phyloP scores from a whole-genome alignment of 176 grass and related monocot genomes.

The Carex cristatella region DNA sequence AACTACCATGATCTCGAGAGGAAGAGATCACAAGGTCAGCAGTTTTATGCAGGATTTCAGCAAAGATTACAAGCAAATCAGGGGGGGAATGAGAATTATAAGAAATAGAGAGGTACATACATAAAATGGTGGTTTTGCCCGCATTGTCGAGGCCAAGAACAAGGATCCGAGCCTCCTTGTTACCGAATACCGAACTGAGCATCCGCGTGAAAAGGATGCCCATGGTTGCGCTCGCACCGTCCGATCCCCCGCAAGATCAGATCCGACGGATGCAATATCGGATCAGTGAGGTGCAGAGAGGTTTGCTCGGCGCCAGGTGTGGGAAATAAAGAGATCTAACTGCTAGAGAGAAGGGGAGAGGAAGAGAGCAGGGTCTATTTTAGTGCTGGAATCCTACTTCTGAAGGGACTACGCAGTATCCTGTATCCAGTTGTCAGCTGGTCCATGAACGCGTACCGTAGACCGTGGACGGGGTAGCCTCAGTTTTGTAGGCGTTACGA shows the following conservation, averaged over 20 bases:
- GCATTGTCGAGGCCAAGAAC: constrained; percentile 97
- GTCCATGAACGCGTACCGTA: not conserved
- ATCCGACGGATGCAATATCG: not conserved
- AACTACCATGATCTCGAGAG: not conserved
- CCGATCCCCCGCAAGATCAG: constrained; percentile 3
- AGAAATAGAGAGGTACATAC: constrained; percentile 22
- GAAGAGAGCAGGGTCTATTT: not conserved
- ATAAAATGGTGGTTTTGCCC: constrained; percentile 96
- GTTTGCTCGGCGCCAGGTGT: constrained; percentile 18
- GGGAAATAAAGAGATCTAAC: constrained; percentile 20
- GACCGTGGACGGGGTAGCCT: not conserved
- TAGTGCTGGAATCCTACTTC: not conserved
- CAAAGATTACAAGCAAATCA: constrained; percentile 10
- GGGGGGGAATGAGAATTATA: not conserved
- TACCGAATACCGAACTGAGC: constrained; percentile 90
- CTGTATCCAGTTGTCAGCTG: constrained; percentile 16
- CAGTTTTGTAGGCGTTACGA: not conserved
- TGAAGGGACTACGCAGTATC: not conserved
- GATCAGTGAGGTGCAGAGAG: not conserved
- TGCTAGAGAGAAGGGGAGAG: not conserved
- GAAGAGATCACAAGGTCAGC: not conserved
- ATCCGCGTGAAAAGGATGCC: constrained; percentile 99
- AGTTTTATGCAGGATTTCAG: constrained; percentile 2
- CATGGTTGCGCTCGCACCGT: constrained; percentile 39
- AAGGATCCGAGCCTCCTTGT: constrained; percentile 96